Percentiles rank a stretch among this genome's conserved stretches.
Evolutionary conservation across 306 rosid species (phyloP).

Genomic region (Leucaena leucocephala): DNA sequence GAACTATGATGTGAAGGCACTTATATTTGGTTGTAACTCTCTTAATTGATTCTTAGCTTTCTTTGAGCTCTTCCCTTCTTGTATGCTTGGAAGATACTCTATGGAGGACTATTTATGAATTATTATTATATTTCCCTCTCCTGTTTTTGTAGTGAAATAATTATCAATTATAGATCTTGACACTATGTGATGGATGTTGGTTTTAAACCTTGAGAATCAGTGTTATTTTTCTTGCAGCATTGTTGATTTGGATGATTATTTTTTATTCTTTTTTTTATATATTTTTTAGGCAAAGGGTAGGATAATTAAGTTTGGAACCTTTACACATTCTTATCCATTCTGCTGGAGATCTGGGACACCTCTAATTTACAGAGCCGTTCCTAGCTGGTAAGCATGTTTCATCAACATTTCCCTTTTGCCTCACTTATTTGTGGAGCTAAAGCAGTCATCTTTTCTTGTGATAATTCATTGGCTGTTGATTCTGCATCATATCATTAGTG

Average conservation of each 20-base stretch:
- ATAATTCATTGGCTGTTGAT: conserved; percentile 5
- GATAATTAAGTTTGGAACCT: conserved; percentile 73
- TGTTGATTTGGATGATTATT: conserved; percentile 10
- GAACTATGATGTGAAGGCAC: background rate
- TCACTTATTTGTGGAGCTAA: conserved; percentile 30
- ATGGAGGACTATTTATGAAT: background rate
- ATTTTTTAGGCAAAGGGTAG: conserved; percentile 80
- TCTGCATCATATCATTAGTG: background rate
- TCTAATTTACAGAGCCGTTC: conserved; percentile 94
- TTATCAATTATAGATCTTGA: background rate
- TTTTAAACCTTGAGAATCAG: conserved; percentile 12
- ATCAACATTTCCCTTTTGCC: conserved; percentile 22
- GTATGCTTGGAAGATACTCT: background rate
- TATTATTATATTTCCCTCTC: background rate
- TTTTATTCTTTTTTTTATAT: conserved; percentile 25
- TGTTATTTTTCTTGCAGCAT: conserved; percentile 10
- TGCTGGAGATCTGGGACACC: conserved; percentile 96
- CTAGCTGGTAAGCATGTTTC: conserved; percentile 77
- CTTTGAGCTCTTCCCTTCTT: background rate
- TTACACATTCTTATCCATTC: conserved; percentile 89
- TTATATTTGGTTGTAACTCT: background rate
- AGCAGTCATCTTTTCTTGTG: conserved; percentile 9
- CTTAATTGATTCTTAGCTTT: background rate
- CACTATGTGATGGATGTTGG: background rate
- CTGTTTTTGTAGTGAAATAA: background rate